These are phyloP conservation scores for Simplicillium sp. DNA, from an alignment of 2,329 filamentous ascomycete genomes.

Conservation along the genomic window DNA sequence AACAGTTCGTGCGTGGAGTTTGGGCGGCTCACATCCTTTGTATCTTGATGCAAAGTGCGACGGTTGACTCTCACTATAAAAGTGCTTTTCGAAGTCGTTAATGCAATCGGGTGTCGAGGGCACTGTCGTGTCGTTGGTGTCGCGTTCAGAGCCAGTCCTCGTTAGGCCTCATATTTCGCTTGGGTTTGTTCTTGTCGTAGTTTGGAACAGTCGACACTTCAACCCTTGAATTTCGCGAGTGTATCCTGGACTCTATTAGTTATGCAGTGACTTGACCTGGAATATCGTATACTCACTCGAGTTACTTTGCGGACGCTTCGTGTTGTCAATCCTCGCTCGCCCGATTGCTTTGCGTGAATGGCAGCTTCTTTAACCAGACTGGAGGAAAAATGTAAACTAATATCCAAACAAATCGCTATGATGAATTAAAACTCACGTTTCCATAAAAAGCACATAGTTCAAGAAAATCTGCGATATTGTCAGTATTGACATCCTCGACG, in stretches of 20 bases:
- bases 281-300: slow-evolving; percentile 43
- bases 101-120: too few species aligned
- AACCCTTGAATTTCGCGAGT: slow-evolving; percentile 60
- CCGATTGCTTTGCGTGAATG: slow-evolving; percentile 64
- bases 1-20: too few species aligned
- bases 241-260: slow-evolving; percentile 38
- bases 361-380: slow-evolving; percentile 69
- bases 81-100: too few species aligned
- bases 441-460: slow-evolving; percentile 76
- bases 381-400: too few species aligned
- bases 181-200: too few species aligned
- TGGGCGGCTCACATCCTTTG: too few species aligned
- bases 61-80: too few species aligned
- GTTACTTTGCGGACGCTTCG: slow-evolving; percentile 70
- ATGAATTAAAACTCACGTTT: slow-evolving; percentile 32
- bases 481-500: slow-evolving; percentile 13
- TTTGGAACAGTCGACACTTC: slow-evolving; percentile 15
- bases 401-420: too few species aligned
- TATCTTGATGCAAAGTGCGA: too few species aligned
- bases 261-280: not conserved
- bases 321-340: slow-evolving; percentile 65
- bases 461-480: slow-evolving; percentile 61
- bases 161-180: too few species aligned
- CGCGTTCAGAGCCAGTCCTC: too few species aligned
- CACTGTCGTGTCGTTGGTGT: too few species aligned